Base-by-base conservation (phyloP, 2,329 filamentous ascomycete species). In the Paecilomyces sp. region DNA sequence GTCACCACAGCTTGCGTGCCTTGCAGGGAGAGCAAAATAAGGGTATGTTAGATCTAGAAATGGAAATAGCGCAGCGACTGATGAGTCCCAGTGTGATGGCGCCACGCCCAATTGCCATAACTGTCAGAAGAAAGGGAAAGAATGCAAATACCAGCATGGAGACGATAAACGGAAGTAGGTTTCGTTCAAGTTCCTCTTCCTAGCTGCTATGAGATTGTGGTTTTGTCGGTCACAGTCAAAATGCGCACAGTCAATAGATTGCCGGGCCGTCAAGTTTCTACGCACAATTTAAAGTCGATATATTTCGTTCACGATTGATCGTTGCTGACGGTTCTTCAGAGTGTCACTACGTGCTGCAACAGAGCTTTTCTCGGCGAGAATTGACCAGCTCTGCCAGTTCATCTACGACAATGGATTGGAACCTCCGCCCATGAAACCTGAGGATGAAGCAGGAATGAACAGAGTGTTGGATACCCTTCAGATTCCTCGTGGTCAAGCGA, bases 1-100 rank as follows among this genome's bases (percentile, higher is more conserved):
- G 74, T 78, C 63, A 78, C 76, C 1, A 78, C 76, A 1, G 76
- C 76, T 9, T 79, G 76, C 58, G 75, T 78, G 31, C 74, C 75
- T 25, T 79, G 76, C 61, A 74, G 76, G 25, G 76, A 79, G 64
- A 79, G 76, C 62, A 79, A 79, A 56, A 74, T 79, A 61, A 74
- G 75, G 64, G 76, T 77, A 68, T 60, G 70, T 58, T 57, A 31
- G 15, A 7, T 15, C 13, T 34, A n/a, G 9, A 13, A 22, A 18
- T 8, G 36, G 50, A 3, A n/a, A 54, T 25, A 2, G 11, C 9
- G 22, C 51, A 53, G 50, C 57, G 41, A 57, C 36, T 59, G 7
- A 25, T 58, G 28, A 36, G 57, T 47, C 30, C 47, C 58, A 76
- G 74, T 76, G 74, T 58, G 74, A 75, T 50, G 74, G 73, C 30